A percentile compares a stretch with the other conserved stretches of the same genome.
These are phyloP conservation scores for Spencermartinsiella europaea DNA, from an alignment of 805 yeast genomes.

Conservation along the genomic window DNA sequence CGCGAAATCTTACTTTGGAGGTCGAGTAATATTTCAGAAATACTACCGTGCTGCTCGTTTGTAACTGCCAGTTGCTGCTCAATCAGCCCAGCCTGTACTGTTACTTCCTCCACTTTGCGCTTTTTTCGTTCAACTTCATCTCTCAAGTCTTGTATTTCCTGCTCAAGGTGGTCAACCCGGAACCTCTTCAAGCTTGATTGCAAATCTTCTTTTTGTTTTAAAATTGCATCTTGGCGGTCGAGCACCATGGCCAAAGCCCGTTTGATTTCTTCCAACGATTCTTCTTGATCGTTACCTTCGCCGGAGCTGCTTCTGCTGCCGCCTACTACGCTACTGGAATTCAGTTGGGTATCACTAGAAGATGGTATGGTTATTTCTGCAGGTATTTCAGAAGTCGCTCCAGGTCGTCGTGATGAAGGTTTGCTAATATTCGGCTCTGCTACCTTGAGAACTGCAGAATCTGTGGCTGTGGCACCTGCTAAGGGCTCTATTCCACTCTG, in stretches of 20 bases:
- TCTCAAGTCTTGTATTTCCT: neutral
- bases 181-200: constrained; percentile 2
- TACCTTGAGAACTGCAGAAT: neutral
- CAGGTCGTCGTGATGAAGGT: neutral
- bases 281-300: neutral
- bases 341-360: neutral
- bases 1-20: too few relatives aligned
- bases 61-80: neutral
- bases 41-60: neutral
- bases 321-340: neutral
- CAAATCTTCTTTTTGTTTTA: neutral
- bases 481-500: neutral
- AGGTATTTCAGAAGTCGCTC: too few relatives aligned
- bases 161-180: constrained; percentile 9
- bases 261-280: neutral
- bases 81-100: neutral
- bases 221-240: constrained; percentile 3
- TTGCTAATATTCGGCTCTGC: neutral
- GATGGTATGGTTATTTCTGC: neutral
- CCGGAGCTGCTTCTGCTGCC: neutral
- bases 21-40: neutral
- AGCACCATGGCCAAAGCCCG: neutral
- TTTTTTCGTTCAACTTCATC: neutral
- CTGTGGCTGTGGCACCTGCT: neutral
- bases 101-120: neutral